phyloP scores from a whole-genome alignment of 257 asterid species.

The Misopates orontium region DNA sequence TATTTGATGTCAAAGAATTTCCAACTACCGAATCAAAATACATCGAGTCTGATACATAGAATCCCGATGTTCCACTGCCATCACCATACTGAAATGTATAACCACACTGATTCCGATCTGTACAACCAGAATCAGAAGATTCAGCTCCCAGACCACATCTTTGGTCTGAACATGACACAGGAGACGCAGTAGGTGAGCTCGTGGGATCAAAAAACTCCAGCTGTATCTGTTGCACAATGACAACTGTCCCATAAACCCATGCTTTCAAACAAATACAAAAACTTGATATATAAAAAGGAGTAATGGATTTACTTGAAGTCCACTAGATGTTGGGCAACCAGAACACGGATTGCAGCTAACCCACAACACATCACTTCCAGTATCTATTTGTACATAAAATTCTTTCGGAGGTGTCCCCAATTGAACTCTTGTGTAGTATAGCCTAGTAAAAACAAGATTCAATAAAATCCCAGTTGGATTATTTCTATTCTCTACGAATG shows the following conservation, averaged over 20 bases:
- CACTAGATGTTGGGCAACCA: slow-evolving; percentile 94
- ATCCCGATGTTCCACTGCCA: slow-evolving; percentile 96
- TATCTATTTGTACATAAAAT: slow-evolving; percentile 92
- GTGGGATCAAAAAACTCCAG: slow-evolving; percentile 87
- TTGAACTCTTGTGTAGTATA: slow-evolving; percentile 77
- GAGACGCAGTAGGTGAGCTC: slow-evolving; percentile 57
- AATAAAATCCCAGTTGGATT: neutral
- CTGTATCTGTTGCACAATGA: slow-evolving; percentile 51
- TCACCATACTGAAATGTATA: slow-evolving; percentile 92
- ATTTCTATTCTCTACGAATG: no score
- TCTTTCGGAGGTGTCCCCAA: slow-evolving; percentile 91
- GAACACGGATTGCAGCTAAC: slow-evolving; percentile 81
- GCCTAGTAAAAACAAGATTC: slow-evolving; percentile 48
- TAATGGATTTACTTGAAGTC: slow-evolving; percentile 65
- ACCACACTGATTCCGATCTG: slow-evolving; percentile 63
- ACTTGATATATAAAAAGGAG: neutral
- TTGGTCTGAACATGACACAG: slow-evolving; percentile 80
- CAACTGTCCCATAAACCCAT: neutral
- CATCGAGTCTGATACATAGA: slow-evolving; percentile 68
- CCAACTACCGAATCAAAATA: slow-evolving; percentile 65
- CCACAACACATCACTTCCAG: slow-evolving; percentile 98
- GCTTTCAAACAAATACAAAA: slow-evolving; percentile 14
- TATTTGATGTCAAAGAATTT: slow-evolving; percentile 53
- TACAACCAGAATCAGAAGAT: slow-evolving; percentile 67
- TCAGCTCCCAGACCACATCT: slow-evolving; percentile 68